These are phyloP conservation scores for Pontederia paniculata DNA, from an alignment of 176 grass and related monocot genomes.

Conservation along the genomic window DNA sequence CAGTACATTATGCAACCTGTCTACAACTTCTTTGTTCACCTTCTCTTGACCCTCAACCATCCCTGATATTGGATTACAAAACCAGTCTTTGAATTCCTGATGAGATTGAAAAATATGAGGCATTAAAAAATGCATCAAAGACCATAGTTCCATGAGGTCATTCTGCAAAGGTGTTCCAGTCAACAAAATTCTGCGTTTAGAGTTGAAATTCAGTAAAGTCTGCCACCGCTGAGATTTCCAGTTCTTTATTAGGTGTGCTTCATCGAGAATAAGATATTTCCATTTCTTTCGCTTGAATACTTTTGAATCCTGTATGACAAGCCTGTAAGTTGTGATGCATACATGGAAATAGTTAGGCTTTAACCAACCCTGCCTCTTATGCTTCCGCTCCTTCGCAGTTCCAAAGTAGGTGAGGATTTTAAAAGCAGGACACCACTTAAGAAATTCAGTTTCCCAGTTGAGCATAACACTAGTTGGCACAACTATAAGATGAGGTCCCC, in stretches of 20 bases:
- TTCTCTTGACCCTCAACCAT: constrained; percentile 99
- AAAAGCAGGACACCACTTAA: constrained; percentile 98
- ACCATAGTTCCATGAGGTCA: constrained; percentile 99
- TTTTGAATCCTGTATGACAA: constrained; percentile 98
- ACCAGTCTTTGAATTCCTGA: constrained; percentile 99
- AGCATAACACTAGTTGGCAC: constrained; percentile 99
- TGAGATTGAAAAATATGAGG: constrained; percentile 99
- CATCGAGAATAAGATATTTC: constrained; percentile 99
- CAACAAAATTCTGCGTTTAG: constrained; percentile 84
- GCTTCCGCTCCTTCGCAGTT: constrained; percentile 96
- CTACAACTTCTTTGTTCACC: constrained; percentile 94
- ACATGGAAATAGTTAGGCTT: constrained; percentile 96
- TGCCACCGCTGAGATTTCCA: constrained; percentile 99
- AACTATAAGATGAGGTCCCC: constrained; percentile 99
- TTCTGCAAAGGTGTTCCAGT: constrained; percentile 97
- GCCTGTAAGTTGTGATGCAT: constrained; percentile 96
- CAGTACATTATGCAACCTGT: constrained; percentile 94
- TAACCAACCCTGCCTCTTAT: constrained; percentile 95
- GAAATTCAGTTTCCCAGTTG: constrained; percentile 99
- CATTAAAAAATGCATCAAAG: constrained; percentile 99
- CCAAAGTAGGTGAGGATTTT: constrained; percentile 98
- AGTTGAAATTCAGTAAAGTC: constrained; percentile 93
- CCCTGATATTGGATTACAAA: constrained; percentile 93
- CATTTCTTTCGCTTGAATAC: constrained; percentile 94
- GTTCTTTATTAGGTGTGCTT: constrained; percentile 99